A percentile compares a stretch with the other conserved stretches of the same genome.
Evolutionary conservation across 2,329 filamentous ascomycete genomes (phyloP).

Genomic region (Conoideocrella luteorostrata): DNA sequence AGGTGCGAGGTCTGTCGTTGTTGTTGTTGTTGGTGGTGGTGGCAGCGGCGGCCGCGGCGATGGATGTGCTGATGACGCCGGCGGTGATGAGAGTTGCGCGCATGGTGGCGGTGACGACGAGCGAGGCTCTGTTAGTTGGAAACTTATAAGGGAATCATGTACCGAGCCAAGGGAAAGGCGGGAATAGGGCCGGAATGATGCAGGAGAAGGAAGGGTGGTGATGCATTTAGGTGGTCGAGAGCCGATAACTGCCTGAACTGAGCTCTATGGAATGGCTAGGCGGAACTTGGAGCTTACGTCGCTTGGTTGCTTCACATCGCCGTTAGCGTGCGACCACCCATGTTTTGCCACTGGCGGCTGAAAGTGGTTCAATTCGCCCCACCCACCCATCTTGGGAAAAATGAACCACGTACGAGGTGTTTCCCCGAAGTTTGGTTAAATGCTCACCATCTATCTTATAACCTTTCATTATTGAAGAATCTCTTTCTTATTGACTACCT

Average conservation of each 20-base stretch:
- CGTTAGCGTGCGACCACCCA: too few species aligned
- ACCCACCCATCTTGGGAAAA: too few species aligned
- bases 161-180: not conserved
- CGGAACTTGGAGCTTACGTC: too few species aligned
- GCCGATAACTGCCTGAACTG: not conserved
- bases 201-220: not conserved
- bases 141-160: not conserved
- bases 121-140: not conserved
- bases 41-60: slow-evolving; percentile 15
- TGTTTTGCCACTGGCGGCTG: too few species aligned
- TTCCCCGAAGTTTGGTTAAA: too few species aligned
- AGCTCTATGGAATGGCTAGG: not conserved
- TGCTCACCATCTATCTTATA: too few species aligned
- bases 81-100: slow-evolving; percentile 16
- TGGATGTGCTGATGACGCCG: slow-evolving; percentile 10
- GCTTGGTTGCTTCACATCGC: too few species aligned
- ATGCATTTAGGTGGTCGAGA: slow-evolving; percentile 2
- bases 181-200: not conserved
- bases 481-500: too few species aligned
- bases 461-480: too few species aligned
- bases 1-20: slow-evolving; percentile 21
- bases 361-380: too few species aligned
- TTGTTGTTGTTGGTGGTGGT: slow-evolving; percentile 21
- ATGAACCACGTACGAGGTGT: too few species aligned
- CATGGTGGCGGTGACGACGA: slow-evolving; percentile 7